Base-by-base conservation (phyloP, 768 basidiomycete species). In the Russula brevipes region DNA sequence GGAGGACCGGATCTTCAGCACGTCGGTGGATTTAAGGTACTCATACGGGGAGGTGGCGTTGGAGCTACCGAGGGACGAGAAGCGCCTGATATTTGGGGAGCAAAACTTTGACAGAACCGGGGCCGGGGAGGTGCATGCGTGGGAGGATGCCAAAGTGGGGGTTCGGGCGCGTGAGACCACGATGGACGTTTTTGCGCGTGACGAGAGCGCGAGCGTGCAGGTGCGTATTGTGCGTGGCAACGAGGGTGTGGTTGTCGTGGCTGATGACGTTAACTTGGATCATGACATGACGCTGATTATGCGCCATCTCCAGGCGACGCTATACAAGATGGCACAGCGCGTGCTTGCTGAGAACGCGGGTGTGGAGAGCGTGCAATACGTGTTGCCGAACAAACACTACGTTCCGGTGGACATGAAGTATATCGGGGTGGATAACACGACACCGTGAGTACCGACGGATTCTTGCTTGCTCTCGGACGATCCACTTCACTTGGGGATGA, bases 381-480 rank as follows among this genome's bases (percentile, higher is more conserved):
- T 76, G 47, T 80, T 97, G 3, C 95, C 96, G 2, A 98, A 98
- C 79, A 92, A 94, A 76, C 95, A 97, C 72, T 98, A 96, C 73
- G 83, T 97, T 68, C 89, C 91, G 0, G 91, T 94, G 52, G 85
- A 91, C 73, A 88, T 93, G 85, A 75, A 74, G 57, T 91, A 90
- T 64, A 75, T 88, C 49, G 84, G 83, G 2, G 71, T 88, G 9
- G 88, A 90, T 68, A 91, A 92, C 70, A 66, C 81, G 44, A 84
- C 83, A 2, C 85, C 86, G 86, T 88, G 70, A 71, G 76, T 77
- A 52, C 17, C 3, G n/a, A n/a, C n/a, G 5, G n/a, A 11, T 5
- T 14, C 41, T 16, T 42, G 24, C 24, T 24, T 24, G 24, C 24
- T 24, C 24, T 24, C 24, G 24, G 24, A 24, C 1, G 24, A 24